Conservation (phyloP, 2,329 filamentous ascomycete genomes). For the Trichoderma semiorbis region DNA sequence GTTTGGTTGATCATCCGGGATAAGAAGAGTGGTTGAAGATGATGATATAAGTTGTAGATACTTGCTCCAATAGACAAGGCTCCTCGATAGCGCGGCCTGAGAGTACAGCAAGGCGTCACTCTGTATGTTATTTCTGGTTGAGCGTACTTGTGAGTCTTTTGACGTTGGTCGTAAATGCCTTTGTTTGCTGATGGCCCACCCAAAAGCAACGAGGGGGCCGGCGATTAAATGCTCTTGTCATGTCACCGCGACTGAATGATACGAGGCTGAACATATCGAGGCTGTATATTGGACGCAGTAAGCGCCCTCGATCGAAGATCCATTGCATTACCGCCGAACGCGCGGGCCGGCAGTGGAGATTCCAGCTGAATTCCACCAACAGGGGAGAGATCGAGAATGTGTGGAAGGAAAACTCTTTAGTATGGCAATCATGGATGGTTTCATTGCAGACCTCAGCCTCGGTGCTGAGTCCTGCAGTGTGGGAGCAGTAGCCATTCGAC, state of each 20-base stretch:
- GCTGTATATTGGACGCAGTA: conserved; percentile 6
- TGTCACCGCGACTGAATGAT: neutral
- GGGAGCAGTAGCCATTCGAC: neutral
- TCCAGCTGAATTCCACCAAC: neutral
- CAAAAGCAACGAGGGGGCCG: conserved; percentile 10
- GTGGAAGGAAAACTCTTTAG: neutral
- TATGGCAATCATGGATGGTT: neutral
- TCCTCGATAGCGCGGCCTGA: neutral
- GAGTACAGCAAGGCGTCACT: neutral
- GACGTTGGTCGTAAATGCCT: neutral
- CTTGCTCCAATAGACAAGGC: neutral
- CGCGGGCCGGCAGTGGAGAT: neutral
- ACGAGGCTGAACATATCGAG: conserved; percentile 14
- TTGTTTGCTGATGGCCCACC: neutral
- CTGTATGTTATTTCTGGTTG: neutral
- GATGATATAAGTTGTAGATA: neutral
- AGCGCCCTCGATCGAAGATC: conserved; percentile 10
- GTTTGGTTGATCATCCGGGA: neutral
- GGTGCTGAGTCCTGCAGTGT: conserved; percentile 16
- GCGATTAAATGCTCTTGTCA: neutral
- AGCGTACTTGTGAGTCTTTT: neutral
- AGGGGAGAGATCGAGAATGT: neutral
- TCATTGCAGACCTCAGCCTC: conserved; percentile 14
- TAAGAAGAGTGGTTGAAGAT: neutral
- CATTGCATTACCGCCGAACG: neutral